phyloP scores from a whole-genome alignment of 179 eudicot genomes.

The Silene vulgaris region DNA sequence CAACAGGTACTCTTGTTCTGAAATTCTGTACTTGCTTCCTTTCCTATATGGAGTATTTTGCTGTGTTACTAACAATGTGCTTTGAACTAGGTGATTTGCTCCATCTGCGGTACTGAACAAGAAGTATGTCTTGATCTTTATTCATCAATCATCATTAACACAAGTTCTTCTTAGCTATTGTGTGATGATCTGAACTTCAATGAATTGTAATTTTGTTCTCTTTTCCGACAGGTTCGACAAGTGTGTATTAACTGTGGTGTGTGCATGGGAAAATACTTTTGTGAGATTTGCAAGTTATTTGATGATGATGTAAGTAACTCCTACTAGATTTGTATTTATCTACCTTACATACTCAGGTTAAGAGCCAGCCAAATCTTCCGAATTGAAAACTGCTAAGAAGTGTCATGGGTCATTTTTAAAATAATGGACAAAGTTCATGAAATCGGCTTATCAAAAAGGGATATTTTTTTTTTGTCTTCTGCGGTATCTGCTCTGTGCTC shows the following conservation, averaged over 20 bases:
- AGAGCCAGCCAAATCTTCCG: not conserved
- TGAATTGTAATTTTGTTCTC: not conserved
- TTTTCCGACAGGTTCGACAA: slow-evolving; percentile 32
- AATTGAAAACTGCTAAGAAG: not conserved
- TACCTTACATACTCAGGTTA: not conserved
- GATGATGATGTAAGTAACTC: slow-evolving; percentile 74
- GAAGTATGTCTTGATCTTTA: slow-evolving; percentile 46
- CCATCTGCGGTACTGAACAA: slow-evolving; percentile 84
- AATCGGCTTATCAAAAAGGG: not conserved
- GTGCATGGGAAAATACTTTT: slow-evolving; percentile 79
- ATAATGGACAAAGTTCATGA: not conserved
- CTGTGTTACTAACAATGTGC: slow-evolving; percentile 11
- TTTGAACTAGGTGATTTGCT: slow-evolving; percentile 60
- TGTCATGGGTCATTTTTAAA: not conserved
- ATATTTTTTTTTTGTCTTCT: not conserved
- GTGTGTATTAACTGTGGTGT: slow-evolving; percentile 52
- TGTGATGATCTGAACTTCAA: slow-evolving; percentile 8
- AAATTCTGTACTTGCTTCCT: not conserved
- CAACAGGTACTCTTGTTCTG: slow-evolving; percentile 38
- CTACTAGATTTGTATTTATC: not conserved
- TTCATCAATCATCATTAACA: not conserved
- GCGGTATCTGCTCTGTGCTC: slow-evolving; percentile 6
- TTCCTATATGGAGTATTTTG: not conserved
- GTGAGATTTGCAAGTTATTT: slow-evolving; percentile 70
- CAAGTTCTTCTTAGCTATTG: too few relatives aligned